Base-by-base conservation (phyloP, 306 rosid species). In the Acacia confusa region DNA sequence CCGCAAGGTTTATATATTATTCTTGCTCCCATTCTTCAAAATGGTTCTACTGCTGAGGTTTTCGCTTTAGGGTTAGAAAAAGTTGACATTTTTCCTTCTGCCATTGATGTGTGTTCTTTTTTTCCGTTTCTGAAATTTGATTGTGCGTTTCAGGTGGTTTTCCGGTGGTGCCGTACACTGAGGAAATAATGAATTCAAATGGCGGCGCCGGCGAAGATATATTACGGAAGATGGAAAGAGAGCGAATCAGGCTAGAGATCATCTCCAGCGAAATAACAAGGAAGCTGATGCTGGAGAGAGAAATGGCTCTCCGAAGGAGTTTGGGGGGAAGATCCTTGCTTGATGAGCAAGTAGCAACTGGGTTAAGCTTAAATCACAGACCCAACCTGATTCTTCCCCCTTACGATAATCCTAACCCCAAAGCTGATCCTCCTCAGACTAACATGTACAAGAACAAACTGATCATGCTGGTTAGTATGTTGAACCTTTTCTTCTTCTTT, bases 191-290 rank as follows among this genome's bases (percentile, higher is more conserved):
- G 2, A 12, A 45, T 77, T 79, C 74, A 6, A 68, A 17, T 61
- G 45, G 11, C 16, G 50, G 9, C 16, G 58, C 9, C 0, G 41
- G 72, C 7, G 90, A 86, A 8, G 55, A 77, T 1, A n/a, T 87
- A 20, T 41, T 57, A 75, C 78, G 86, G 22, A 87, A 79, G 78
- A 52, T 85, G 20, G 94, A 87, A 82, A 88, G 89, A 41, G 87
- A 85, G 20, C 83, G 58, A 60, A 82, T 90, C 13, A 83, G 90
- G 27, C 82, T 87, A 34, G 89, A 89, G 78, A 88, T 89, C 8
- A 55, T 89, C 2, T 72, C 82, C 3, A 53, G 48, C 0, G 91
- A 84, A 77, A 82, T 80, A 20, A 53, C 70, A 0, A 81, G 88
- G 80, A 79, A 48, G 48, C 65, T 92, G 69, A 79, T 74, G 52